Percentiles rank a stretch among this genome's conserved stretches.
Conservation (phyloP, 176 grass and related monocot genomes). For the Phoenix roebelenii region DNA sequence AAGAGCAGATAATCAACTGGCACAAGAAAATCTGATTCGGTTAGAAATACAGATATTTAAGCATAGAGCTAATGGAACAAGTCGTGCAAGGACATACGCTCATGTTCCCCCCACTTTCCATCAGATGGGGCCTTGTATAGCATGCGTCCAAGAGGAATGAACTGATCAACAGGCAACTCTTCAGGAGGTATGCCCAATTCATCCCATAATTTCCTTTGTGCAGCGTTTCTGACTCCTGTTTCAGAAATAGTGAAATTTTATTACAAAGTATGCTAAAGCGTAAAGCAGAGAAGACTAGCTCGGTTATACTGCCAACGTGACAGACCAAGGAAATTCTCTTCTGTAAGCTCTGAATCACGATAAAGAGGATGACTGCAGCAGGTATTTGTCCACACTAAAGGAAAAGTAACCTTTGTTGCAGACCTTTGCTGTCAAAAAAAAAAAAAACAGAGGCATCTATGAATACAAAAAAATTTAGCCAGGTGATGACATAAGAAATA, state of each 20-base stretch:
- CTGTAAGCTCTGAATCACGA: slow-evolving; percentile 71
- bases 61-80: too few relatives aligned
- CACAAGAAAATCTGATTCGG: neutral
- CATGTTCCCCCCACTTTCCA: slow-evolving; percentile 94
- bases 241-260: neutral
- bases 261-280: too few relatives aligned
- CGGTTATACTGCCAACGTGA: too few relatives aligned
- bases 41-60: too few relatives aligned
- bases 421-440: slow-evolving; percentile 52
- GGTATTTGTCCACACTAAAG: slow-evolving; percentile 89
- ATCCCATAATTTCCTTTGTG: slow-evolving; percentile 85
- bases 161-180: slow-evolving; percentile 27
- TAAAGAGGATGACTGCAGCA: slow-evolving; percentile 90
- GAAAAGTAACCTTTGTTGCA: slow-evolving; percentile 81
- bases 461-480: neutral
- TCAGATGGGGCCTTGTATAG: slow-evolving; percentile 94
- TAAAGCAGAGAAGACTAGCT: too few relatives aligned
- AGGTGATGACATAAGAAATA: neutral
- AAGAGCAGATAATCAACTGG: slow-evolving; percentile 85
- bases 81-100: slow-evolving; percentile 30
- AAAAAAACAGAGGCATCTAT: slow-evolving; percentile 14
- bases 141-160: slow-evolving; percentile 79
- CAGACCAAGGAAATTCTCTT: slow-evolving; percentile 31
- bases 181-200: slow-evolving; percentile 74
- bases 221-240: slow-evolving; percentile 82